A percentile compares a stretch with the other conserved stretches of the same genome.
These are phyloP conservation scores for Ceratocystiopsis sp. DNA, from an alignment of 2,329 filamentous ascomycete genomes.

Conservation along the genomic window DNA sequence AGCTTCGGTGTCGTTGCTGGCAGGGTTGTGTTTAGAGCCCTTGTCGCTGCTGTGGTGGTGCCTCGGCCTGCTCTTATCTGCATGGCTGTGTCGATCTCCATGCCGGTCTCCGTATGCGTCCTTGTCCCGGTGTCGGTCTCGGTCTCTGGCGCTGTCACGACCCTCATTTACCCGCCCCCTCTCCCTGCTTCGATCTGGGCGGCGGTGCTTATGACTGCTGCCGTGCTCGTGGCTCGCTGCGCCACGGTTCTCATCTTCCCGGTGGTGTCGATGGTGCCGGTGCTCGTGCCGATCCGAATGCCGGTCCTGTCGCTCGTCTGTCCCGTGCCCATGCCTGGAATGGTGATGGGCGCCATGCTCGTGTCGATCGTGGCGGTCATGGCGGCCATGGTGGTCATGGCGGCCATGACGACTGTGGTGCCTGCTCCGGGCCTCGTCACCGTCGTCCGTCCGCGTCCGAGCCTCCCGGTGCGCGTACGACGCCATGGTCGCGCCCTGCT, in stretches of 20 bases:
- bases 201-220: neutral
- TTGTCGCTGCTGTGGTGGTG: neutral
- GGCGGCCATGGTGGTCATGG: neutral
- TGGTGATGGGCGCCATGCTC: neutral
- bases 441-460: too few relatives aligned
- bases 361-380: neutral
- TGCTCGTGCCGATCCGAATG: neutral
- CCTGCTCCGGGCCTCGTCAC: too few relatives aligned
- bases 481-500: too few relatives aligned
- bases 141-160: too few relatives aligned
- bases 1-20: conserved; percentile 2
- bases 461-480: too few relatives aligned
- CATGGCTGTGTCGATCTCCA: neutral
- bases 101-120: too few relatives aligned
- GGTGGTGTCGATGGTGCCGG: neutral
- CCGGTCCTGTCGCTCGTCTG: neutral
- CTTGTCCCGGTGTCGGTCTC: too few relatives aligned
- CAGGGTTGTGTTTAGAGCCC: neutral
- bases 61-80: neutral
- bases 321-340: neutral
- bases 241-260: neutral
- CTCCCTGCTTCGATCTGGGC: too few relatives aligned
- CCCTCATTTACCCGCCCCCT: too few relatives aligned
- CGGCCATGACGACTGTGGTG: neutral
- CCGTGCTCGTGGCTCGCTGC: neutral